Evolutionary conservation across 352 stramenopile genomes (phyloP), one percentile per base, ranked within the genome.

Genomic region (Phytophthora ramorum): DNA sequence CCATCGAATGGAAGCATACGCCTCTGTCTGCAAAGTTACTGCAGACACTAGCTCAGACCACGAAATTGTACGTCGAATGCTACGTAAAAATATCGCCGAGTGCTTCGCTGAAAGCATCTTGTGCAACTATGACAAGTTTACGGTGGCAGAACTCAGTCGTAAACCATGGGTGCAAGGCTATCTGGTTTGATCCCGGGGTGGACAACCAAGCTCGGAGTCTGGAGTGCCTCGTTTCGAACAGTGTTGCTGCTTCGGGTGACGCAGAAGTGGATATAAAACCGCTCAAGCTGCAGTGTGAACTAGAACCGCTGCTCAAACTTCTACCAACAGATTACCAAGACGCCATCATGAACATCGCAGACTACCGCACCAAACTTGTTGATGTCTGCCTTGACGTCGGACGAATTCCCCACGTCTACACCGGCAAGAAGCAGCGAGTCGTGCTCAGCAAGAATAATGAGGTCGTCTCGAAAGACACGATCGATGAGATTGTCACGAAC

Each of bases 401-500:
- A 0, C 63, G 75, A 1, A 37, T 71, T 37, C 73, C 71, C 8
- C 73, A 71, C n/a, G 76, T 57, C 6, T 85, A 82, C 60, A 57
- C 57, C 0, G 69, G 60, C 16, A 71, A 56, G 17, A 48, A 69
- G 5, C 58, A 85, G 41, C 72, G 76, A 0, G 32, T 81, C 1
- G n/a, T 61, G 0, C 58, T 82, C 28, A 63, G 67, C 14, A 60
- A 79, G 37, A 26, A 78, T 5, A 13, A 43, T 0, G 35, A 32
- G 0, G 40, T 79, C 14, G 73, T 95, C 1, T 62, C 70, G 1
- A 67, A 67, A 12, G 64, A 82, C 2, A 77, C 92, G 7, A 70
- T 96, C 14, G 59, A 84, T n/a, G 66, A 80, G 12, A 76, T 96
- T 7, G 45, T 91, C 0, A 26, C 45, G 7, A 64, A 67, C 1